Conservation (phyloP, 75 land plant species). For the Cunninghamia lanceolata region DNA sequence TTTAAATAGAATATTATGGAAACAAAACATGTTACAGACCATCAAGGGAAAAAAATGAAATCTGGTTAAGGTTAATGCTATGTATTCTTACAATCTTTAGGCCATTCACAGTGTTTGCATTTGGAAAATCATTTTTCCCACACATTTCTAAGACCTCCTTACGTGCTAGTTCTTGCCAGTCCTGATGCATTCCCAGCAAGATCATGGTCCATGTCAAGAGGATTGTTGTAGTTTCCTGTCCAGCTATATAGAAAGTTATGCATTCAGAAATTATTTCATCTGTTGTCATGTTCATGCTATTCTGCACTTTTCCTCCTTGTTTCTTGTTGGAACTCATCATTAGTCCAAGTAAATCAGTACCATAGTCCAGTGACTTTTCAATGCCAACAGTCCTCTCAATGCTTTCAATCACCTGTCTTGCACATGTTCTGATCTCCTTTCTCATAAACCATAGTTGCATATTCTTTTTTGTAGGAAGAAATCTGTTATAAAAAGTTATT, state of each 20-base stretch:
- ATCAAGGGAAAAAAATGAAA: neutral
- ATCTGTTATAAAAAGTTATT: too few species aligned
- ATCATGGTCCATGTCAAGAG: constrained; percentile 42
- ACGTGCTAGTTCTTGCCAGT: constrained; percentile 54
- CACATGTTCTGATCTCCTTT: constrained; percentile 11
- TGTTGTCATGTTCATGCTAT: constrained; percentile 19
- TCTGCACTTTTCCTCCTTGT: constrained; percentile 12
- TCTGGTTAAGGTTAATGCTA: neutral
- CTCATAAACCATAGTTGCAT: constrained; percentile 8
- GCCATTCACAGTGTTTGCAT: too few species aligned
- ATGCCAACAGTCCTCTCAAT: constrained; percentile 19
- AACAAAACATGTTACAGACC: neutral
- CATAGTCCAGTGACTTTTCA: constrained; percentile 7
- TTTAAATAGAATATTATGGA: too few species aligned
- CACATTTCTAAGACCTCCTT: too few species aligned
- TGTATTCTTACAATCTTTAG: constrained; percentile 38
- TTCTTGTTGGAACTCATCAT: constrained; percentile 25
- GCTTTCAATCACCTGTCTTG: constrained; percentile 23
- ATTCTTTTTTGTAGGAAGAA: too few species aligned
- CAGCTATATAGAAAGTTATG: constrained; percentile 46
- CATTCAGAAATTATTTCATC: constrained; percentile 58
- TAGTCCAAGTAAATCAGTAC: constrained; percentile 49
- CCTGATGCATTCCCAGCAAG: constrained; percentile 30
- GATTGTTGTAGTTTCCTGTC: constrained; percentile 43
- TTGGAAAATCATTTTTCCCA: too few species aligned